Base-by-base conservation (phyloP, 116 monocot genomes). In the Papilionanthe hybrid region DNA sequence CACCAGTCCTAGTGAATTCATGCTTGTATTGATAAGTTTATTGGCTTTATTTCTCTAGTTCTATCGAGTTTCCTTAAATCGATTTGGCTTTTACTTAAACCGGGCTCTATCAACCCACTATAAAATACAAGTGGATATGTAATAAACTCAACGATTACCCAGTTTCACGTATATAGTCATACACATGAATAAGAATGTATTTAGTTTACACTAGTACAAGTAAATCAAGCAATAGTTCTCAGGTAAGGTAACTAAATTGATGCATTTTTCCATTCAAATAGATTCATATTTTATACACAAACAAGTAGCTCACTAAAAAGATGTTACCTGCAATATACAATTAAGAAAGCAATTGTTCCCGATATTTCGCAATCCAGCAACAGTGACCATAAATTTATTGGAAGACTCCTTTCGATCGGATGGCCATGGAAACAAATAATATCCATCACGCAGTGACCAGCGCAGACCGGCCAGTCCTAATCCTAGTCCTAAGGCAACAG, bases 341-440 rank as follows among this genome's bases (percentile, higher is more conserved):
- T 97, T 97, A 45, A 97, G 87, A 75, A 97, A 97, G 83, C 97
- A 97, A 85, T 94, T 97, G 73, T 94, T 97, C 55, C 94, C 94
- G 67, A 97, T 84, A 87, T 97, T 97, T 45, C 83, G 86, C 18
- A 97, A 89, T 9, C 97, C 94, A 48, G 91, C 86, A 17, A 92
- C 89, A 30, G 84, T 84, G 50, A 42, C 79, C 45, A 72, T 19
- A 23, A 42, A 78, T 25, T 81, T 66, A 37, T 81, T 27, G 47
- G 75, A 86, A 75, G 81, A 71, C 23, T 66, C 84, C 23, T 76
- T 82, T 48, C n/a, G 53, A 17, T 85, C 77, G 58, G 81, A 80
- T 55, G 43, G 19, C 79, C 78, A 79, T 49, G 84, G 79, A 55
- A 72, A 18, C 41, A 20, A 55, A 72, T 79, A 42, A 55, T 69